Evolutionary conservation across 805 yeast species (phyloP), one percentile per base, ranked within the genome.

Genomic region (Hanseniaspora guilliermondii): DNA sequence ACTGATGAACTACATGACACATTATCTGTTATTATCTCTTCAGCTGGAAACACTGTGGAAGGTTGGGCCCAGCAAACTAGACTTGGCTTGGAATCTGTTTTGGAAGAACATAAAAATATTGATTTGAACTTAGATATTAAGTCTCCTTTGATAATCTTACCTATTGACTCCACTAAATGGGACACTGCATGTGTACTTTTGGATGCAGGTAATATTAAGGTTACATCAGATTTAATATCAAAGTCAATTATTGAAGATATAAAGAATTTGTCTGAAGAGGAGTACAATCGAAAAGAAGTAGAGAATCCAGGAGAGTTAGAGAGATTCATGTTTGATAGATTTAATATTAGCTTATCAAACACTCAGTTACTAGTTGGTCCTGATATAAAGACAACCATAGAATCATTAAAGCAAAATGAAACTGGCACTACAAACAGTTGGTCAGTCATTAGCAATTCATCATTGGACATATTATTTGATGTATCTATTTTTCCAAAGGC

Each of bases 201-300:
- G 53, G 97, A 93, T 73, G 96, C 97, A 7, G 99, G 99, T 63
- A 96, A 91, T 66, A 83, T 94, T 24, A 82, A 87, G 59, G 79
- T 93, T 16, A 69, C 73, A 1, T 86, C 96, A 64, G 93, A 89
- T 61, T 74, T 91, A 40, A 93, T 82, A 3, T 85, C 84, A 47
- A 79, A 79, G 59, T 75, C 77, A 3, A 79, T 78, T 46, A 76
- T 88, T 27, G 80, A 82, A 49, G 81, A 80, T 56, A 78, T 88
- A 46, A 86, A 82, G 62, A 72, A 79, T 25, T 79, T 85, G 62
- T 73, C 74, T 5, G 68, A 70, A 6, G 79, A 76, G 2, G 96
- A 91, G 61, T 91, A 95, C 85, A 76, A 79, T 19, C 73, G 76
- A 37, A 63, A 72, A 21, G 61, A 60, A 30, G 39, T 52, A 3